phyloP scores from a whole-genome alignment of 345 rosid species.

The Eutrema heterophyllum region DNA sequence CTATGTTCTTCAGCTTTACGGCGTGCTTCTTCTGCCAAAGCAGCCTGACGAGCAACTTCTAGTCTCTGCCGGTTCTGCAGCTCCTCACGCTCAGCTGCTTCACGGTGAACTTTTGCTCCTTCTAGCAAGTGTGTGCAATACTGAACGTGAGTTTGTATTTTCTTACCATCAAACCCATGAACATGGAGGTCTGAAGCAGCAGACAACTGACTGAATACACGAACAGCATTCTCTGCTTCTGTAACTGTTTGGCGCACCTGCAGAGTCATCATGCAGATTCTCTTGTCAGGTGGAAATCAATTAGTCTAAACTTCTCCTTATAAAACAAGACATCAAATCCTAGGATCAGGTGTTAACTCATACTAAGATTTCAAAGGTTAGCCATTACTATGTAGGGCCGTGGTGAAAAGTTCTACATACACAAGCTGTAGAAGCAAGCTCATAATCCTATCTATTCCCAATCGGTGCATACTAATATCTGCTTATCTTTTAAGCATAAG shows the following conservation, averaged over 20 bases:
- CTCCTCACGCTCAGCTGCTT: constrained; percentile 92
- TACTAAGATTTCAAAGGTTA: constrained; percentile 2
- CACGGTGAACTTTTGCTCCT: constrained; percentile 91
- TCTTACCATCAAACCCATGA: constrained; percentile 96
- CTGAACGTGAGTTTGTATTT: constrained; percentile 93
- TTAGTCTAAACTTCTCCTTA: not conserved
- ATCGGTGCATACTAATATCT: not conserved
- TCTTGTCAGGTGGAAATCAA: constrained; percentile 11
- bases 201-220: constrained; percentile 75
- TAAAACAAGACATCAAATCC: not conserved
- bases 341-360: not conserved
- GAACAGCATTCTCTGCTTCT: constrained; percentile 94
- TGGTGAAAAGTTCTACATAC: not conserved
- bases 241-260: constrained; percentile 94
- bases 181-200: constrained; percentile 90
- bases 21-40: constrained; percentile 97
- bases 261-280: constrained; percentile 15
- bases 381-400: not conserved
- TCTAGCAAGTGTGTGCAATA: constrained; percentile 93
- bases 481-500: not conserved
- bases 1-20: constrained; percentile 97
- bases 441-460: not conserved
- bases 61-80: constrained; percentile 84
- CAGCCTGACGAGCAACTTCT: constrained; percentile 94
- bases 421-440: constrained; percentile 6